Conservation (phyloP, 805 yeast species). For the Lipomyces japonicus region DNA sequence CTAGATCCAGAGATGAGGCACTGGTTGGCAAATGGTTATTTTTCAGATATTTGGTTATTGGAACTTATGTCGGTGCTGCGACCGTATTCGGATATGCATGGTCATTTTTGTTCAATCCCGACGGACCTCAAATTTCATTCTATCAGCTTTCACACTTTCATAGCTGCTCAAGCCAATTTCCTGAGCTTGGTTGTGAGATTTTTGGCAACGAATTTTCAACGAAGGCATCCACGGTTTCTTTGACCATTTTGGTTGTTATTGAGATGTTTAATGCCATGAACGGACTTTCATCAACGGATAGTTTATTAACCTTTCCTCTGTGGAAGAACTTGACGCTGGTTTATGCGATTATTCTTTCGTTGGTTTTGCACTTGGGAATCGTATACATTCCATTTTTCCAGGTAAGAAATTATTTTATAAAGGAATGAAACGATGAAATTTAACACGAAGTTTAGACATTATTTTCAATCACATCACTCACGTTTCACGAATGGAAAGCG, state of each 20-base stretch:
- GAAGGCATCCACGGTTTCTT: constrained; percentile 42
- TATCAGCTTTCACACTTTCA: constrained; percentile 40
- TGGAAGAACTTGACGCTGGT: constrained; percentile 42
- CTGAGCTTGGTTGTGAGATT: constrained; percentile 38
- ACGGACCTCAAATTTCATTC: constrained; percentile 41
- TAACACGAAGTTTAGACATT: too few species aligned
- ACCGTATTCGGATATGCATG: constrained; percentile 45
- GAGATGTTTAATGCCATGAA: constrained; percentile 46
- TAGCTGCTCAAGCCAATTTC: constrained; percentile 32
- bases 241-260: constrained; percentile 42
- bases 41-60: constrained; percentile 42
- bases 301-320: constrained; percentile 40
- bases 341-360: constrained; percentile 39
- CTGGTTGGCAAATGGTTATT: constrained; percentile 41
- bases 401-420: too few species aligned
- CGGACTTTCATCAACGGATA: constrained; percentile 41
- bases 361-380: constrained; percentile 38
- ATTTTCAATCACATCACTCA: constrained; percentile 39
- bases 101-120: constrained; percentile 39
- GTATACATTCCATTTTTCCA: constrained; percentile 40
- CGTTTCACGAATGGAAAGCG: constrained; percentile 40
- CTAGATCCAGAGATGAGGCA: constrained; percentile 41
- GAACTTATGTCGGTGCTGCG: constrained; percentile 42
- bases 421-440: too few species aligned
- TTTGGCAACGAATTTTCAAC: constrained; percentile 33